These are phyloP conservation scores for Glycine soja DNA, from an alignment of 306 rosid species.

Conservation along the genomic window DNA sequence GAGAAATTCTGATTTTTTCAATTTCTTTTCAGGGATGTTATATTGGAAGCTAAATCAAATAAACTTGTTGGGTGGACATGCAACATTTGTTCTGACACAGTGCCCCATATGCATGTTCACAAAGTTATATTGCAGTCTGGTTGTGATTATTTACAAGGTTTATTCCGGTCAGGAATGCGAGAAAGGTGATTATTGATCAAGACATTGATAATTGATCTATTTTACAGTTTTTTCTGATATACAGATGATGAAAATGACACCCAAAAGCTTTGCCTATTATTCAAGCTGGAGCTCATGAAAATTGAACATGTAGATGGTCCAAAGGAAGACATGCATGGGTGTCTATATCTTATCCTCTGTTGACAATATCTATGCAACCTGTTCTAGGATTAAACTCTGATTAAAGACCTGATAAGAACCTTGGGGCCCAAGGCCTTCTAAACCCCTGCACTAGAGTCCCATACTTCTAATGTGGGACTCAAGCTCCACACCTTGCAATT, in stretches of 20 bases:
- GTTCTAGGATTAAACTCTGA: slow-evolving; percentile 34
- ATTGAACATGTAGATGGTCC: slow-evolving; percentile 31
- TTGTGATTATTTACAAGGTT: slow-evolving; percentile 77
- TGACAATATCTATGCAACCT: slow-evolving; percentile 14
- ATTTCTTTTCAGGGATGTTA: slow-evolving; percentile 74
- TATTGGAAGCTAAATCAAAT: slow-evolving; percentile 69
- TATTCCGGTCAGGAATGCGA: slow-evolving; percentile 85
- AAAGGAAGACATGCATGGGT: slow-evolving; percentile 29
- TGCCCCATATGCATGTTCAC: slow-evolving; percentile 86
- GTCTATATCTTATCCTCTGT: slow-evolving; percentile 8
- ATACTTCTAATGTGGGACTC: neutral
- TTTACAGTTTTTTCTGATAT: slow-evolving; percentile 27
- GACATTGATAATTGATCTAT: slow-evolving; percentile 32
- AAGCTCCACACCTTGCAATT: neutral
- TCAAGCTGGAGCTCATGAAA: slow-evolving; percentile 35
- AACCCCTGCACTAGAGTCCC: neutral
- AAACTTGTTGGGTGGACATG: slow-evolving; percentile 67
- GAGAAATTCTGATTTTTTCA: slow-evolving; percentile 36
- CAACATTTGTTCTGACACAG: slow-evolving; percentile 57
- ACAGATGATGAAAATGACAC: slow-evolving; percentile 39
- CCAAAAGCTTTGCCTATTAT: slow-evolving; percentile 32
- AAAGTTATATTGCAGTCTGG: slow-evolving; percentile 78
- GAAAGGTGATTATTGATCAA: slow-evolving; percentile 68
- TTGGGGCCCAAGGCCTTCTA: neutral
- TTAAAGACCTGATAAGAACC: neutral